Evolutionary conservation across 2,329 filamentous ascomycete genomes (phyloP), one percentile per base, ranked within the genome.

Genomic region (Botryotinia convoluta): DNA sequence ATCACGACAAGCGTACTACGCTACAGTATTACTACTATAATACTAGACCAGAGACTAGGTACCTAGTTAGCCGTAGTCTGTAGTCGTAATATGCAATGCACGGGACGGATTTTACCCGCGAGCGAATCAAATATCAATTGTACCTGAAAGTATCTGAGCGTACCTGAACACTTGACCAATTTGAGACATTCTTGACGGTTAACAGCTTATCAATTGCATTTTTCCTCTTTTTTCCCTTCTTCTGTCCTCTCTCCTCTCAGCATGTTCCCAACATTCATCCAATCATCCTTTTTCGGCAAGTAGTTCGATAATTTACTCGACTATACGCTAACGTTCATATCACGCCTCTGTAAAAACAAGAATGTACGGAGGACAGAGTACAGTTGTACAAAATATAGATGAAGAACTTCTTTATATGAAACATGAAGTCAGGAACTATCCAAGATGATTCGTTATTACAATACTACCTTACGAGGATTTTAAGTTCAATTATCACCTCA

Each of bases 151-250:
- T 37, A n/a, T 26, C 20, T 35, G 20, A 26, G 16, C 8, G 63
- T 68, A 39, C 64, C 45, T 68, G 64, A 54, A 54, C 64, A 54
- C 64, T 68, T 54, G 29, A 54, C 64, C 64, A 39, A 20, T 39
- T 68, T 2, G 4, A 54, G 64, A 68, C n/a, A 35, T 20, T 6
- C 44, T 37, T 32, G 37, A 37, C 22, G 63, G 32, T 37, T 51
- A 51, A 57, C 51, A 54, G 51, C 51, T 18, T 54, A 54, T 54
- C 48, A 54, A n/a, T 54, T 54, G 12, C 10, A n/a, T 54, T 54
- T 37, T 37, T 14, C 22, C 22, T 39, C 32, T 16, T 61, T 26
- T 16, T 61, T 26, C 7, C 22, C 59, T 61, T 26, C 35, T 39
- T 37, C 12, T 16, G 12, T 54, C 26, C 51, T 16, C 26, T 51